These are phyloP conservation scores for Crithidia brevicula DNA, from an alignment of 208 protist species.

Conservation along the genomic window DNA sequence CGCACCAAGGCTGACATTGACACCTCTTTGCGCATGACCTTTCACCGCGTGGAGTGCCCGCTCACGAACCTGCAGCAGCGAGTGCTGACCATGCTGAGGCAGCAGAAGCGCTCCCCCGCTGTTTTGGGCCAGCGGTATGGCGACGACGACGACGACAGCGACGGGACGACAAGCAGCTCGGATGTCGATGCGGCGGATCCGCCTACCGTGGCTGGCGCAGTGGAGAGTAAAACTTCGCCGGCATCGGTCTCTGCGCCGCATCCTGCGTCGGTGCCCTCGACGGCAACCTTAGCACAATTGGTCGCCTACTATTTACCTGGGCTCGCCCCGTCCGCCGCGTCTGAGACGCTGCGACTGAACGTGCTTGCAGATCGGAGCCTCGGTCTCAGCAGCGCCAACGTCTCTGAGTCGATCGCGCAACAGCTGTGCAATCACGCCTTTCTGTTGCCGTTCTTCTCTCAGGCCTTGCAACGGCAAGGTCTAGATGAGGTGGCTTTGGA, in stretches of 20 bases:
- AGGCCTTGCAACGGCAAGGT: slow-evolving; percentile 31
- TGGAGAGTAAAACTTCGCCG: too few species aligned
- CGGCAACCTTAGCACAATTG: slow-evolving; percentile 1
- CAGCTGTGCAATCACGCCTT: slow-evolving; percentile 69
- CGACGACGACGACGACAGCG: slow-evolving; percentile 4
- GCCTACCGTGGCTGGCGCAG: too few species aligned
- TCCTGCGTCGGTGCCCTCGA: too few species aligned
- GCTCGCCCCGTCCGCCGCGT: not conserved
- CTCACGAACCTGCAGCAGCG: slow-evolving; percentile 58
- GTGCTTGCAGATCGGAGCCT: slow-evolving; percentile 16
- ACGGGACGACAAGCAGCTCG: not conserved
- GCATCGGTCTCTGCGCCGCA: too few species aligned
- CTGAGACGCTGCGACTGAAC: not conserved
- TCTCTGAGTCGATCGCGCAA: slow-evolving; percentile 58
- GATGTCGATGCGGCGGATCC: not conserved
- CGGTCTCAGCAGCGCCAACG: slow-evolving; percentile 35
- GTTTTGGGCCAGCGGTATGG: slow-evolving; percentile 18
- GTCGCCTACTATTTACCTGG: slow-evolving; percentile 9
- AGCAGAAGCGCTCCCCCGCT: slow-evolving; percentile 32
- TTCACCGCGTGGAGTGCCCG: slow-evolving; percentile 49
- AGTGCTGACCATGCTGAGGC: slow-evolving; percentile 71
- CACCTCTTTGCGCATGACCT: slow-evolving; percentile 90
- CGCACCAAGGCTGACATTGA: slow-evolving; percentile 96
- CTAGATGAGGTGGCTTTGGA: slow-evolving; percentile 16
- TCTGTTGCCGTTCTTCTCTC: slow-evolving; percentile 51